Percentiles rank a stretch among this genome's conserved stretches.
Evolutionary conservation across 2,329 filamentous ascomycete genomes (phyloP).

Genomic region (Xylaria sp.): DNA sequence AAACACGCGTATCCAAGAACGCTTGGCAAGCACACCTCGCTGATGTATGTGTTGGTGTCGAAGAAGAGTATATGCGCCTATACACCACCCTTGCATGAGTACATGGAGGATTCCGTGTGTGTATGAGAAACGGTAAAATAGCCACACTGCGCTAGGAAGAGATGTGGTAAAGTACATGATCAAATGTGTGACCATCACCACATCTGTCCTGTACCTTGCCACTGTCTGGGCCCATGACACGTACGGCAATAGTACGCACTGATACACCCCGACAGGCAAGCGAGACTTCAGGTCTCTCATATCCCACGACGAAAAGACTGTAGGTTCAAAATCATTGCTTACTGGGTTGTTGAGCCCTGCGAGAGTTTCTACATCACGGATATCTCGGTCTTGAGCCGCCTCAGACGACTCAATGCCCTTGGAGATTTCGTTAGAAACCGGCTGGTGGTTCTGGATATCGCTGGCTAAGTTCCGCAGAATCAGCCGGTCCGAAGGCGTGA

Average conservation of each 20-base stretch:
- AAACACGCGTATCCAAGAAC: conserved; percentile 51
- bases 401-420: no score
- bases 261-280: conserved; percentile 39
- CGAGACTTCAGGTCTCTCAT: conserved; percentile 43
- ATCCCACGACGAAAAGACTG: conserved; percentile 51
- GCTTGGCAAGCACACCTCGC: conserved; percentile 67
- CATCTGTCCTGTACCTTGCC: conserved; percentile 54
- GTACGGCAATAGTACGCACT: conserved; percentile 34
- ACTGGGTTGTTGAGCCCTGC: conserved; percentile 50
- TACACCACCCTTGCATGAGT: conserved; percentile 69
- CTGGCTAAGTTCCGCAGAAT: conserved; percentile 48
- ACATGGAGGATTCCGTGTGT: conserved; percentile 70
- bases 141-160: conserved; percentile 68
- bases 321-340: conserved; percentile 51
- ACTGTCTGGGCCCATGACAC: conserved; percentile 36
- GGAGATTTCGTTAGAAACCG: not conserved
- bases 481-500: conserved; percentile 49
- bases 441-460: conserved; percentile 43
- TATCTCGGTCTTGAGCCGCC: conserved; percentile 32
- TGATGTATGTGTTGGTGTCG: conserved; percentile 87
- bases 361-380: conserved; percentile 44
- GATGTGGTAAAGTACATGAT: conserved; percentile 73
- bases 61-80: conserved; percentile 78
- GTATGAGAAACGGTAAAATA: conserved; percentile 70
- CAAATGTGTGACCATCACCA: conserved; percentile 79